These are phyloP conservation scores for Pythium oligandrum DNA, from an alignment of 352 stramenopile genomes.

Conservation along the genomic window DNA sequence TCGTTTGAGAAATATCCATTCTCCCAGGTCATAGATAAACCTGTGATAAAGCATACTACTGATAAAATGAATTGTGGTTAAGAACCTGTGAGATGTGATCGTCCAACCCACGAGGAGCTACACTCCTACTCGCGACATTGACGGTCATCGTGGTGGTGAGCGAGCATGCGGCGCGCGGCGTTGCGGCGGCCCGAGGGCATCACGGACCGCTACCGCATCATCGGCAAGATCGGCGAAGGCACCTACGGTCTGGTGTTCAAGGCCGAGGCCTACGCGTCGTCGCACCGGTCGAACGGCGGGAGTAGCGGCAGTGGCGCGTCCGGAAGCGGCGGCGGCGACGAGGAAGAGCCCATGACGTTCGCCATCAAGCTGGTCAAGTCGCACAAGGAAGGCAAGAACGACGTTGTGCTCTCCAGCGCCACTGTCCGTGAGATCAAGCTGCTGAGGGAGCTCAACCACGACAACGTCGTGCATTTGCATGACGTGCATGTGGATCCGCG, in stretches of 20 bases:
- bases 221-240: slow-evolving; percentile 86
- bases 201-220: slow-evolving; percentile 80
- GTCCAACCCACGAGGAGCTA: no score
- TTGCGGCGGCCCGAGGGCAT: slow-evolving; percentile 64
- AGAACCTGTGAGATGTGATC: no score
- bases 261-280: slow-evolving; percentile 56
- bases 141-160: no score
- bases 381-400: slow-evolving; percentile 88
- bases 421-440: slow-evolving; percentile 90
- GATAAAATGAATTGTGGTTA: no score
- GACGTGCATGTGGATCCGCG: slow-evolving; percentile 84
- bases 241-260: slow-evolving; percentile 90
- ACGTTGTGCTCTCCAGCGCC: slow-evolving; percentile 84
- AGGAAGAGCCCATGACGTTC: slow-evolving; percentile 81
- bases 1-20: no score
- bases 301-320: not conserved
- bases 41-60: no score
- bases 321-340: slow-evolving; percentile 21
- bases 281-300: not conserved
- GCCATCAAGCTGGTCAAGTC: slow-evolving; percentile 88
- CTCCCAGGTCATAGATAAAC: no score
- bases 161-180: slow-evolving; percentile 47
- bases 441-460: slow-evolving; percentile 81
- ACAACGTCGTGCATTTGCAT: slow-evolving; percentile 84
- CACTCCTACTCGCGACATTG: no score